phyloP scores from a whole-genome alignment of 2,329 filamentous ascomycete genomes.

The Xylaria hypoxylon region DNA sequence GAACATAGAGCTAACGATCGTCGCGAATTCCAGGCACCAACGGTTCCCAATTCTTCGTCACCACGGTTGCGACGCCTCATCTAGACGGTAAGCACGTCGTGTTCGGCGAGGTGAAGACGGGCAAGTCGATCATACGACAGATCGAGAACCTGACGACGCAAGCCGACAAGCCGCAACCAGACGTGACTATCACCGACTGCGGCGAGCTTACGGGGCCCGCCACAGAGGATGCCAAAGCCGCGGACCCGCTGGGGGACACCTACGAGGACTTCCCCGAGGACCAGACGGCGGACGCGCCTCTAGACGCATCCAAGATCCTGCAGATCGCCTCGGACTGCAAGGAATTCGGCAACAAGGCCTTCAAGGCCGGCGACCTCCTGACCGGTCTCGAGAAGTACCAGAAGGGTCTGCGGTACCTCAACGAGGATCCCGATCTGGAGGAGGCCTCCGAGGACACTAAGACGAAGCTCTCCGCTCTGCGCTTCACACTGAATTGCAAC shows the following conservation, averaged over 20 bases:
- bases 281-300: constrained; percentile 65
- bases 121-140: constrained; percentile 90
- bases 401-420: constrained; percentile 75
- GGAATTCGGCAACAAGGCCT: constrained; percentile 90
- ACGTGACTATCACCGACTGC: constrained; percentile 83
- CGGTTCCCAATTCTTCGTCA: constrained; percentile 98
- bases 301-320: constrained; percentile 75
- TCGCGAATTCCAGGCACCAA: constrained; percentile 78
- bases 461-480: constrained; percentile 75
- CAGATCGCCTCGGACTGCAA: constrained; percentile 88
- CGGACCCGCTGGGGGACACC: constrained; percentile 86
- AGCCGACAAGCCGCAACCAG: constrained; percentile 82
- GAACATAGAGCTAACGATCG: constrained; percentile 16
- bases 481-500: constrained; percentile 90
- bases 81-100: constrained; percentile 97
- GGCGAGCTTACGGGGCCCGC: constrained; percentile 83
- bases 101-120: constrained; percentile 92
- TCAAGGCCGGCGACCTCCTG: constrained; percentile 79
- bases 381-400: constrained; percentile 91
- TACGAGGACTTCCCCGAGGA: constrained; percentile 98
- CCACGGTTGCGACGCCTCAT: constrained; percentile 93
- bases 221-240: constrained; percentile 74
- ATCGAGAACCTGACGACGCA: constrained; percentile 86
- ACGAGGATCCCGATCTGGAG: constrained; percentile 75
- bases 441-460: constrained; percentile 76